Percentiles rank a stretch among this genome's conserved stretches.
phyloP scores from a whole-genome alignment of 1,139 yeast genomes.

The Geotrichum citri-aurantii region DNA sequence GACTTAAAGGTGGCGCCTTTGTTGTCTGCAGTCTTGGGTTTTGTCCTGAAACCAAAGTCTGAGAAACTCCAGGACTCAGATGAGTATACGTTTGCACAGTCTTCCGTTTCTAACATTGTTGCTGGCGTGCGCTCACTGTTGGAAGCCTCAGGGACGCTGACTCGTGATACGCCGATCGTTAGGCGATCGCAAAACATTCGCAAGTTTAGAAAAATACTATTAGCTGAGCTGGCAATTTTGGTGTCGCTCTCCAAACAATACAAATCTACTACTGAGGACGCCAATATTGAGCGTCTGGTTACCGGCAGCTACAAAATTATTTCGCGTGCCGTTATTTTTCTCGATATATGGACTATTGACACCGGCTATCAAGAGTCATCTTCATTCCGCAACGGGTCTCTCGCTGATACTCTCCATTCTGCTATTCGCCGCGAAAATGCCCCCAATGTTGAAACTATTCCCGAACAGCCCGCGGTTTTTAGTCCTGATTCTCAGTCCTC shows the following conservation, averaged over 20 bases:
- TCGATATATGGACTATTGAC: slow-evolving; percentile 58
- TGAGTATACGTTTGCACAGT: slow-evolving; percentile 35
- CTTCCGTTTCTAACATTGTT: slow-evolving; percentile 54
- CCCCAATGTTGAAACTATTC: slow-evolving; percentile 12
- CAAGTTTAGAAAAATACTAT: slow-evolving; percentile 66
- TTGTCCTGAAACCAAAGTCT: slow-evolving; percentile 56
- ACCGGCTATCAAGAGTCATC: slow-evolving; percentile 12
- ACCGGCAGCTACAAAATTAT: slow-evolving; percentile 69
- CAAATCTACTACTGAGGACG: slow-evolving; percentile 60
- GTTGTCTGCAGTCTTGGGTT: slow-evolving; percentile 69
- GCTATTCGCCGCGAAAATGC: slow-evolving; percentile 4
- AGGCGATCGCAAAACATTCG: slow-evolving; percentile 63
- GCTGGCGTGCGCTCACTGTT: slow-evolving; percentile 78
- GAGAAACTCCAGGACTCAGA: slow-evolving; percentile 24
- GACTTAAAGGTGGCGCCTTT: slow-evolving; percentile 51
- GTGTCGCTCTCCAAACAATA: slow-evolving; percentile 84
- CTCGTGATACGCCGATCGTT: slow-evolving; percentile 76
- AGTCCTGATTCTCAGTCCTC: not conserved
- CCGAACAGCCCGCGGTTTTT: slow-evolving; percentile 9
- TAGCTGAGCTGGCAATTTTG: slow-evolving; percentile 87
- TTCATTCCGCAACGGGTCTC: slow-evolving; percentile 8
- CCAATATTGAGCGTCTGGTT: slow-evolving; percentile 65
- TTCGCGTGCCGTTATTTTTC: slow-evolving; percentile 63
- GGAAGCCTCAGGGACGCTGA: slow-evolving; percentile 75
- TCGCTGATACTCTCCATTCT: slow-evolving; percentile 7